phyloP scores from a whole-genome alignment of 1,284 basidiomycete species.

The Lignosus rhinocerotis region DNA sequence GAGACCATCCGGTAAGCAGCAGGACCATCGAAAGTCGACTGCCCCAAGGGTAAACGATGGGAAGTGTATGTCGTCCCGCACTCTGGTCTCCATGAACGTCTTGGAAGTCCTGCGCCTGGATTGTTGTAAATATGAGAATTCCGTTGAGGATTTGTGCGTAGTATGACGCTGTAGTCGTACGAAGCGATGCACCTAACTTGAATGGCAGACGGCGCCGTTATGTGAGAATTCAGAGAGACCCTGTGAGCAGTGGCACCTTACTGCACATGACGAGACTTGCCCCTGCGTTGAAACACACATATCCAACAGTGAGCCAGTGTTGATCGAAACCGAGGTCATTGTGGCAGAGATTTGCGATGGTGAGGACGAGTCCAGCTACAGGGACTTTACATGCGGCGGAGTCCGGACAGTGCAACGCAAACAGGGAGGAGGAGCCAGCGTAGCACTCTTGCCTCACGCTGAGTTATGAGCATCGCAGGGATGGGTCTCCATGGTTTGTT shows the following conservation, averaged over 20 bases:
- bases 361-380: slow-evolving; percentile 30
- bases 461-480: slow-evolving; percentile 41
- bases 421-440: slow-evolving; percentile 40
- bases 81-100: slow-evolving; percentile 39
- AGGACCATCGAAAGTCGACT: background rate
- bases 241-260: too few species aligned
- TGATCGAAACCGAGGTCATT: slow-evolving; percentile 37
- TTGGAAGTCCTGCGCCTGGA: slow-evolving; percentile 44
- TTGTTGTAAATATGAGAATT: slow-evolving; percentile 36
- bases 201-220: too few species aligned
- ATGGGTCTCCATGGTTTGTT: slow-evolving; percentile 49
- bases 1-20: slow-evolving; percentile 8
- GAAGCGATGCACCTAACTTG: background rate
- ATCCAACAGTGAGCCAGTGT: slow-evolving; percentile 36
- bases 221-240: too few species aligned
- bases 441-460: slow-evolving; percentile 33
- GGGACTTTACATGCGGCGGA: background rate
- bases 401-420: slow-evolving; percentile 32
- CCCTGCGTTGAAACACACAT: slow-evolving; percentile 27
- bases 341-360: slow-evolving; percentile 33
- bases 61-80: slow-evolving; percentile 38
- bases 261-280: slow-evolving; percentile 18
- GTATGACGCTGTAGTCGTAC: background rate
- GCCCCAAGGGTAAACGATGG: slow-evolving; percentile 34
- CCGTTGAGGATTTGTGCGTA: slow-evolving; percentile 28